Evolutionary conservation across 2,329 filamentous ascomycete species (phyloP).

Genomic region (Corniculantispora saksenae): DNA sequence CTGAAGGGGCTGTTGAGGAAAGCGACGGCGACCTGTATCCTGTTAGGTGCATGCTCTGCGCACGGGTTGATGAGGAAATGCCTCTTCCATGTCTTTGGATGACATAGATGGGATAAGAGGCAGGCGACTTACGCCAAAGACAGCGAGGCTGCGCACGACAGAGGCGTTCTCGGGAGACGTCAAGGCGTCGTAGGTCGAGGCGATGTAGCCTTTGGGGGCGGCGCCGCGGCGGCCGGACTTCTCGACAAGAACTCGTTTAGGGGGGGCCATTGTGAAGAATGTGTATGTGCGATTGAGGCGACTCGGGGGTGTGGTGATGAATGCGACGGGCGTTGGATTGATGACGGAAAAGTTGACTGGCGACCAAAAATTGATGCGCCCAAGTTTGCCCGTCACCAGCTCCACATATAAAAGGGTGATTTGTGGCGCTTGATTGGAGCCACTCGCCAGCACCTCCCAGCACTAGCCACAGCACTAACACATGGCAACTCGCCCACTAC

Average conservation of each 20-base stretch:
- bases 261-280: constrained; percentile 57
- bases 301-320: constrained; percentile 15
- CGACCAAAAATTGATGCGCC: constrained; percentile 9
- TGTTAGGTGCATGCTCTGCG: constrained; percentile 17
- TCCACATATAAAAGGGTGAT: constrained; percentile 19
- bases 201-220: constrained; percentile 53
- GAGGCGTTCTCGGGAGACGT: constrained; percentile 69
- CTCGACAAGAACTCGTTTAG: constrained; percentile 56
- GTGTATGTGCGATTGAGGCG: background rate
- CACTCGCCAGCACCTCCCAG: background rate
- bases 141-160: constrained; percentile 65
- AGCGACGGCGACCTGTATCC: constrained; percentile 59
- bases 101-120: background rate
- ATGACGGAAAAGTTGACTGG: background rate
- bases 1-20: constrained; percentile 69
- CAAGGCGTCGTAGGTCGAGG: constrained; percentile 60
- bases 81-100: background rate
- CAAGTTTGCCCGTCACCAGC: constrained; percentile 3
- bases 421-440: constrained; percentile 8
- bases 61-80: background rate
- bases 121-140: constrained; percentile 63
- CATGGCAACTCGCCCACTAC: background rate
- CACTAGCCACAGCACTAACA: constrained; percentile 12
- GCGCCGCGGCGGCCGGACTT: constrained; percentile 43
- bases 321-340: background rate